Conservation (phyloP, 2,329 filamentous ascomycete species). For the Fragosphaeria purpurea region DNA sequence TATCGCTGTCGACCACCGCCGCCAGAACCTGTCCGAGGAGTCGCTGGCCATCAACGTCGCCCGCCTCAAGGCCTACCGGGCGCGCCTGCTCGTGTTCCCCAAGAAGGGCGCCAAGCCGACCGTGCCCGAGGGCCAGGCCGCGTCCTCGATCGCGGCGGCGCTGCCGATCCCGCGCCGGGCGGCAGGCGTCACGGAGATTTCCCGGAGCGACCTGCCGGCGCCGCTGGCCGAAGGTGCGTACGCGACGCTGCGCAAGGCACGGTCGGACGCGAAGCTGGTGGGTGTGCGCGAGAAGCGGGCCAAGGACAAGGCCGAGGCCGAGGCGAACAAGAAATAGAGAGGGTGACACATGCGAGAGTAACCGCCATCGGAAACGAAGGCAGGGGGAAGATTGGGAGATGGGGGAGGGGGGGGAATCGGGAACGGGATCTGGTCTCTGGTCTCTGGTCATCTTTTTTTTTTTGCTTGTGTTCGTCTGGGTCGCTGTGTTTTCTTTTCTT, state of each 20-base stretch:
- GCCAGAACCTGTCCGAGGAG: conserved; percentile 95
- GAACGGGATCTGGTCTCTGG: too few relatives aligned
- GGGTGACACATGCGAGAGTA: too few relatives aligned
- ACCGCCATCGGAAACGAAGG: too few relatives aligned
- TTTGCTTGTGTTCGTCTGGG: too few relatives aligned
- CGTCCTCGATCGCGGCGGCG: conserved; percentile 42
- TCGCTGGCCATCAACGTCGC: conserved; percentile 88
- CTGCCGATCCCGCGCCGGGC: conserved; percentile 65
- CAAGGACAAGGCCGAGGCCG: conserved; percentile 61
- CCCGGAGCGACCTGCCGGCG: conserved; percentile 70
- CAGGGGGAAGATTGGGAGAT: too few relatives aligned
- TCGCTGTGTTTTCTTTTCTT: too few relatives aligned
- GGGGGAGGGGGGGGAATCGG: too few relatives aligned
- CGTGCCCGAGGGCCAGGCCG: conserved; percentile 69
- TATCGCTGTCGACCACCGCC: conserved; percentile 92
- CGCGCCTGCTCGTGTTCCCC: conserved; percentile 94
- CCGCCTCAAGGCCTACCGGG: conserved; percentile 96
- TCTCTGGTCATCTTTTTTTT: too few relatives aligned
- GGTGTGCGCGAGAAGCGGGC: conserved; percentile 90
- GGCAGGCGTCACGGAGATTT: conserved; percentile 61
- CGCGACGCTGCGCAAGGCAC: conserved; percentile 72
- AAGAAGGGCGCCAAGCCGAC: conserved; percentile 92
- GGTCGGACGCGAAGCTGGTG: conserved; percentile 70
- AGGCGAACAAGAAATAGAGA: conserved; percentile 59
- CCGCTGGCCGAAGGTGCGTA: conserved; percentile 71